These are phyloP conservation scores for Tuber borchii DNA, from an alignment of 495 filamentous ascomycete species.

Conservation along the genomic window DNA sequence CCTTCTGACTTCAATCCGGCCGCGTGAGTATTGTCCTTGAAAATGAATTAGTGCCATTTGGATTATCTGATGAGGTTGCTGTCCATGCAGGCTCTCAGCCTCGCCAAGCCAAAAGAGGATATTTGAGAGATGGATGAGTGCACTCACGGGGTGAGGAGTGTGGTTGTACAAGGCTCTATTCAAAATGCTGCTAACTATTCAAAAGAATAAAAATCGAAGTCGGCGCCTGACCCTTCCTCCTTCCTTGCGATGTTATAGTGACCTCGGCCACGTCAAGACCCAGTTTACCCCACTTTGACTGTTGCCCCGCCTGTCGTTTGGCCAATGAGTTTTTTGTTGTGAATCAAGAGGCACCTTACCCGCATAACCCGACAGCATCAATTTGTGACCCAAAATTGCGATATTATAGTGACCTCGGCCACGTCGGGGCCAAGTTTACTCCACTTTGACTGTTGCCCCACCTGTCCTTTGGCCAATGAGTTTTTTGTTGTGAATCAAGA, in stretches of 20 bases:
- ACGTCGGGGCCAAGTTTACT: slow-evolving; percentile 34
- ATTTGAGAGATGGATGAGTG: slow-evolving; percentile 14
- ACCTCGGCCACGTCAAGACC: slow-evolving; percentile 35
- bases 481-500: slow-evolving; percentile 5
- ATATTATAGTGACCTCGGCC: slow-evolving; percentile 23
- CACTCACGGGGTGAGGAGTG: slow-evolving; percentile 17
- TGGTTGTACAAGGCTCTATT: slow-evolving; percentile 38
- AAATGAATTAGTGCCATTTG: no score
- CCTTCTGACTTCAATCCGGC: no score
- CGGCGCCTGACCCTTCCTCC: slow-evolving; percentile 26
- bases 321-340: slow-evolving; percentile 22
- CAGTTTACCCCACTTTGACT: slow-evolving; percentile 33
- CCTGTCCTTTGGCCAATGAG: slow-evolving; percentile 21
- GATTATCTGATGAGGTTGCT: no score
- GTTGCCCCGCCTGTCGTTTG: slow-evolving; percentile 9
- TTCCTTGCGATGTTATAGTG: slow-evolving; percentile 8
- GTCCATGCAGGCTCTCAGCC: slow-evolving; percentile 35
- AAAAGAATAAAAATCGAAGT: no score
- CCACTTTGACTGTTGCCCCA: slow-evolving; percentile 24
- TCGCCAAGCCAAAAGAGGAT: slow-evolving; percentile 25
- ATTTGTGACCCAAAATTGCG: no score
- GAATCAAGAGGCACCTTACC: background rate
- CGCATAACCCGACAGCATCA: no score
- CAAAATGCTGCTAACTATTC: slow-evolving; percentile 29
- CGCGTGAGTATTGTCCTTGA: no score